Base-by-base conservation (phyloP, 1,284 basidiomycete species). In the Cronartium ribicola region DNA sequence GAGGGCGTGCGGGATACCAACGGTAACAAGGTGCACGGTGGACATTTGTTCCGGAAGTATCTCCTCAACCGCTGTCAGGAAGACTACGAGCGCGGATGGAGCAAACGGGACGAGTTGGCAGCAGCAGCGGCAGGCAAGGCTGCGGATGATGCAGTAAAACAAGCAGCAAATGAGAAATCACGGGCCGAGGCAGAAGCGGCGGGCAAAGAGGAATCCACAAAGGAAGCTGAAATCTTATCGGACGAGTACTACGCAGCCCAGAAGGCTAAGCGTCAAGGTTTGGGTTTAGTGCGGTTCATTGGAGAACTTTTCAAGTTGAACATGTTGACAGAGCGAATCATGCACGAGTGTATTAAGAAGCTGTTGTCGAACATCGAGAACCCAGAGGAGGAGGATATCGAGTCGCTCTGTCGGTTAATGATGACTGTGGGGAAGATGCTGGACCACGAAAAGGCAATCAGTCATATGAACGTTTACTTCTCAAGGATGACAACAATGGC, bases 351-450 rank as follows among this genome's bases (percentile, higher is more conserved):
- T 84, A 89, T 98, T 81, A 91, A 94, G 86, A 93, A 94, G 83
- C 86, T 98, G 6, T 85, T 98, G 37, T 87, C 89, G 76, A 96
- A 97, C 80, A 90, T 94, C 75, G 89, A 92, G 76, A 91, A 92
- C 80, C 94, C 94, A 0, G 93, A 97, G 81, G 95, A 98, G 83
- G 95, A 97, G 83, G 94, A 98, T 81, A 91, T 98, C 78, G 95
- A 98, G 85, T 92, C 90, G 64, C 86, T 97, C 76, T 96, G 92
- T 86, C 93, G 94, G 82, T 86, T 98, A 69, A 83, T 98, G 76
- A 87, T 89, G 57, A 98, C 94, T 6, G 91, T 97, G 75, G 95
- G 95, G 67, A 85, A 85, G 76, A 84, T 87, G 55, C 86, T 96
- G 76, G 94, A 98, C 80, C 77, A 76, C 17, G 79, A 80, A 55